A percentile compares a stretch with the other conserved stretches of the same genome.
Conservation (phyloP, 2,329 filamentous ascomycete species). For the Neurospora crassa region DNA sequence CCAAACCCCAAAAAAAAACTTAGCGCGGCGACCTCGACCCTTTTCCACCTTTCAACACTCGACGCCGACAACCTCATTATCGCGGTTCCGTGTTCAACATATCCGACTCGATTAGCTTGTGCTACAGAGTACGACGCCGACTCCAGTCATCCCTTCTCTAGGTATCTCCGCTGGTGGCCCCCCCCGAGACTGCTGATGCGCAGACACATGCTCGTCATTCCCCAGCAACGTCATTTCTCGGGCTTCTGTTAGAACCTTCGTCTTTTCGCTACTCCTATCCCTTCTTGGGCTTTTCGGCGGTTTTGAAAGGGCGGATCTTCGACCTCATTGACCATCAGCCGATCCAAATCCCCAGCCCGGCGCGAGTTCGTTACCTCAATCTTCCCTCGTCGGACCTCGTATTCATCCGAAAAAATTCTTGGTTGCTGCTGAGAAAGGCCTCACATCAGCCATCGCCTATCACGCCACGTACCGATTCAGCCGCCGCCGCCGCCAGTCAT, state of each 20-base stretch:
- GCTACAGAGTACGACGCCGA: neutral
- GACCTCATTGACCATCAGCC: neutral
- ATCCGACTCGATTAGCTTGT: neutral
- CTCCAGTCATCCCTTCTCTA: neutral
- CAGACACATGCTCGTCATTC: neutral
- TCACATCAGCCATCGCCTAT: constrained; percentile 1
- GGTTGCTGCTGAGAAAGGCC: neutral
- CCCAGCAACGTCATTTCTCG: neutral
- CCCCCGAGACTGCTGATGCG: neutral
- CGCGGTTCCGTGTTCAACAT: neutral
- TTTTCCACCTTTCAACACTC: neutral
- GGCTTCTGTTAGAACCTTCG: neutral
- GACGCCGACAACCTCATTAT: neutral
- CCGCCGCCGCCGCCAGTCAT: neutral
- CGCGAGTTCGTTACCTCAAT: neutral
- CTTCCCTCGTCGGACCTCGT: neutral
- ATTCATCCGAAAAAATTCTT: neutral
- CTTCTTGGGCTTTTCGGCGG: neutral
- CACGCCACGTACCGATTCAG: neutral
- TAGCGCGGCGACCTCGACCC: neutral
- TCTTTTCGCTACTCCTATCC: neutral
- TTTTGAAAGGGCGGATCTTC: neutral
- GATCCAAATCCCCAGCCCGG: neutral
- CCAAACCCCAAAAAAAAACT: neutral
- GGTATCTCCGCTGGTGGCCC: too few species aligned